Evolutionary conservation across 305 asterid species (phyloP).

Genomic region (Solanum hybrid): DNA sequence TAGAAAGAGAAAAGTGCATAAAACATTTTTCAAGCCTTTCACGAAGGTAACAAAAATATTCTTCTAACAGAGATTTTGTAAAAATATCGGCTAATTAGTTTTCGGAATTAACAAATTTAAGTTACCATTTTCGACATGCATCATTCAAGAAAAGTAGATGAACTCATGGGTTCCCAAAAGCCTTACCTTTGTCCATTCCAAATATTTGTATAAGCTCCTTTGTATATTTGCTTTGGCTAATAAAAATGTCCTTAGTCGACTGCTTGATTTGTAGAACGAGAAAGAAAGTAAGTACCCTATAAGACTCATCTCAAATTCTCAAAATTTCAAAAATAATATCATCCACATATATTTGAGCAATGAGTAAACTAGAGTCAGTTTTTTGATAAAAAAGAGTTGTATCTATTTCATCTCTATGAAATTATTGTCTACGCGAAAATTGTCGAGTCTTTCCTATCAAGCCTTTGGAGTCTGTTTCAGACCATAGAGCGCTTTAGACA

Average conservation of each 20-base stretch:
- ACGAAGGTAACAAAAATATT: not conserved
- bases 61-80: not conserved
- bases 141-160: not conserved
- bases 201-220: not conserved
- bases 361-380: not conserved
- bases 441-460: not conserved
- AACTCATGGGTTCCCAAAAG: not conserved
- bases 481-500: not conserved
- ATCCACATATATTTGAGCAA: not conserved
- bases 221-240: not conserved
- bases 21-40: not conserved
- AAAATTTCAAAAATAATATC: not conserved
- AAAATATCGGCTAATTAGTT: not conserved
- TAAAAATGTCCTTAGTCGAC: not conserved
- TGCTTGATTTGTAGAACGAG: not conserved
- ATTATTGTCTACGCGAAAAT: not conserved
- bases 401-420: not conserved
- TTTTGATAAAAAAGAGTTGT: not conserved
- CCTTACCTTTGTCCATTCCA: not conserved
- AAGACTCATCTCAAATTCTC: not conserved
- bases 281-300: not conserved
- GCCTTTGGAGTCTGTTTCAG: not conserved
- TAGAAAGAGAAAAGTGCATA: not conserved
- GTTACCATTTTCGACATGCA: not conserved
- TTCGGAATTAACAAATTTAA: not conserved